Evolutionary conservation across 768 basidiomycete species (phyloP).

Genomic region (Roridomyces roridus): DNA sequence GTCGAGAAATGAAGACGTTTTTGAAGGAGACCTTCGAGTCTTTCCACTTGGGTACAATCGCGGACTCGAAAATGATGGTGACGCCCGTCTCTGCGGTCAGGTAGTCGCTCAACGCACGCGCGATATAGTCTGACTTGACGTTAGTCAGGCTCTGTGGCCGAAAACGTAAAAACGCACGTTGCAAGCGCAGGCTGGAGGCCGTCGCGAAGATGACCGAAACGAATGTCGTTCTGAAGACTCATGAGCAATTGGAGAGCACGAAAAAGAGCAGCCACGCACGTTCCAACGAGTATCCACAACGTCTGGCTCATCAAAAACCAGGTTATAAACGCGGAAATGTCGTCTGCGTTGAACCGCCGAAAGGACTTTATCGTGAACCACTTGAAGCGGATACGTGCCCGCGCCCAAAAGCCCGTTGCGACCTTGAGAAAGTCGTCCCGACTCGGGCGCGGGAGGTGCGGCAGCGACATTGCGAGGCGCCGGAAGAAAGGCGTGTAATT

Average conservation of each 20-base stretch:
- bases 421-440: constrained; percentile 89
- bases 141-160: not conserved
- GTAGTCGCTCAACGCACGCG: constrained; percentile 89
- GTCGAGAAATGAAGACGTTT: constrained; percentile 92
- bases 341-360: constrained; percentile 94
- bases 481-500: constrained; percentile 85
- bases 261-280: constrained; percentile 55
- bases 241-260: not conserved
- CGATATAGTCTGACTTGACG: constrained; percentile 69
- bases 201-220: constrained; percentile 92
- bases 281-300: constrained; percentile 94
- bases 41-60: constrained; percentile 98
- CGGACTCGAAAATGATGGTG: constrained; percentile 95
- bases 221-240: constrained; percentile 81
- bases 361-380: constrained; percentile 98
- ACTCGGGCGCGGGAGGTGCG: constrained; percentile 79
- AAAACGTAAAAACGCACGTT: constrained; percentile 55
- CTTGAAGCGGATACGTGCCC: constrained; percentile 89
- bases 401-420: constrained; percentile 90
- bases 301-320: constrained; percentile 97
- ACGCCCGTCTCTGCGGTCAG: constrained; percentile 93
- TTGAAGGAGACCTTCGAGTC: constrained; percentile 96
- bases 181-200: constrained; percentile 84
- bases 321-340: constrained; percentile 94
- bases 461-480: constrained; percentile 78